A percentile compares a stretch with the other conserved stretches of the same genome.
These are phyloP conservation scores for Moniliella sp. DNA, from an alignment of 1,284 basidiomycete species.

Conservation along the genomic window DNA sequence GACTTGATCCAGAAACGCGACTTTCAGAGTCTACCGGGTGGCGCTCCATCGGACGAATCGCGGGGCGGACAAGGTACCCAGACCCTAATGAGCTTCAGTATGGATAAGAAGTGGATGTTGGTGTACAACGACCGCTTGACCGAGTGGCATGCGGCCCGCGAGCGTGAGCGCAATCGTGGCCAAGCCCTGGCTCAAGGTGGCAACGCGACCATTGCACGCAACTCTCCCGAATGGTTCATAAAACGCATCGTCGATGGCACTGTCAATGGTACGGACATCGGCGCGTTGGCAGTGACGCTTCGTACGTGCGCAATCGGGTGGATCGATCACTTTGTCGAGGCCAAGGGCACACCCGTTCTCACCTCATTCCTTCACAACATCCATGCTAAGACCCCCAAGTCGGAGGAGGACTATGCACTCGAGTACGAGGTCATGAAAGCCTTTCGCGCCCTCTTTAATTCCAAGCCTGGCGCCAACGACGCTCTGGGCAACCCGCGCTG, in stretches of 20 bases:
- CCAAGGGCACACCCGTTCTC: conserved; percentile 53
- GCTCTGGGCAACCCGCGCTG: conserved; percentile 56
- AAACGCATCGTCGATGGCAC: conserved; percentile 68
- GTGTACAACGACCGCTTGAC: conserved; percentile 64
- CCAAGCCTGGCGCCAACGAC: conserved; percentile 52
- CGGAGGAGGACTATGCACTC: conserved; percentile 46
- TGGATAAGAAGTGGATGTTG: conserved; percentile 75
- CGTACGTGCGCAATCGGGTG: conserved; percentile 38
- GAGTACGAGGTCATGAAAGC: conserved; percentile 81
- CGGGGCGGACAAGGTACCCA: conserved; percentile 15
- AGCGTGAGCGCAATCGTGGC: conserved; percentile 21
- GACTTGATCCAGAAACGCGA: conserved; percentile 31
- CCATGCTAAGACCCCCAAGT: conserved; percentile 20
- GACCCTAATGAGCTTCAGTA: conserved; percentile 26
- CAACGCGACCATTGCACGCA: conserved; percentile 37
- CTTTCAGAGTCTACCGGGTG: conserved; percentile 21
- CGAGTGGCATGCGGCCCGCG: conserved; percentile 45
- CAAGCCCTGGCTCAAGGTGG: conserved; percentile 43
- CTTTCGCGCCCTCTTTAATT: conserved; percentile 62
- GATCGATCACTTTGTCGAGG: conserved; percentile 38
- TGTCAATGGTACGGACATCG: conserved; percentile 58
- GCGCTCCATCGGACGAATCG: conserved; percentile 16
- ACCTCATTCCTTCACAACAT: conserved; percentile 44
- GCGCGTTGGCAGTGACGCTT: conserved; percentile 55
- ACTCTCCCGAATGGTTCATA: conserved; percentile 46